Evolutionary conservation across 495 filamentous ascomycete genomes (phyloP).

Genomic region (Penicillium silybi): DNA sequence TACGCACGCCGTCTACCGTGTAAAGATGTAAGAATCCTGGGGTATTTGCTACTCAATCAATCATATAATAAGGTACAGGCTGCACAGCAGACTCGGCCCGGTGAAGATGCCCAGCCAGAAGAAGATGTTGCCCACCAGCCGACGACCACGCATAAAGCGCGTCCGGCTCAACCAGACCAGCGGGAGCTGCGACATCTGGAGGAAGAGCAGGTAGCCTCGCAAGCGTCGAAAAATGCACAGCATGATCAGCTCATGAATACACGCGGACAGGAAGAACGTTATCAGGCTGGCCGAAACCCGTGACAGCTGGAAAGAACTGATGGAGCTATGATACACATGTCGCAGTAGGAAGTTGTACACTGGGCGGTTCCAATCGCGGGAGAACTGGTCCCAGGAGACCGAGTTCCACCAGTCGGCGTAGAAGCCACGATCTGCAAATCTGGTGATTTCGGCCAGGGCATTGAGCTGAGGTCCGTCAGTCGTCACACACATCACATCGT

Average conservation of each 20-base stretch:
- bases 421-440: constrained; percentile 73
- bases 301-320: constrained; percentile 64
- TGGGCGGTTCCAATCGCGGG: constrained; percentile 69
- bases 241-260: constrained; percentile 74
- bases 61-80: constrained; percentile 65
- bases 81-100: constrained; percentile 67
- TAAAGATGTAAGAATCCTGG: too few relatives aligned
- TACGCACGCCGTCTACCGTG: too few relatives aligned
- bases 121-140: constrained; percentile 63
- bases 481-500: background rate
- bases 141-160: constrained; percentile 53
- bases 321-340: constrained; percentile 72
- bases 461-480: constrained; percentile 45
- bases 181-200: constrained; percentile 57
- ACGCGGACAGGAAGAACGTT: constrained; percentile 66
- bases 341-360: constrained; percentile 70
- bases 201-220: constrained; percentile 63
- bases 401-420: constrained; percentile 72
- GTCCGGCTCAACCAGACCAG: constrained; percentile 61
- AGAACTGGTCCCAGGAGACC: constrained; percentile 52
- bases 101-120: constrained; percentile 74
- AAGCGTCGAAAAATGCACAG: constrained; percentile 73
- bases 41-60: background rate
- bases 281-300: constrained; percentile 67
- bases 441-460: constrained; percentile 66